Conservation (phyloP, 352 stramenopile genomes). For the Phytophthora melonis region DNA sequence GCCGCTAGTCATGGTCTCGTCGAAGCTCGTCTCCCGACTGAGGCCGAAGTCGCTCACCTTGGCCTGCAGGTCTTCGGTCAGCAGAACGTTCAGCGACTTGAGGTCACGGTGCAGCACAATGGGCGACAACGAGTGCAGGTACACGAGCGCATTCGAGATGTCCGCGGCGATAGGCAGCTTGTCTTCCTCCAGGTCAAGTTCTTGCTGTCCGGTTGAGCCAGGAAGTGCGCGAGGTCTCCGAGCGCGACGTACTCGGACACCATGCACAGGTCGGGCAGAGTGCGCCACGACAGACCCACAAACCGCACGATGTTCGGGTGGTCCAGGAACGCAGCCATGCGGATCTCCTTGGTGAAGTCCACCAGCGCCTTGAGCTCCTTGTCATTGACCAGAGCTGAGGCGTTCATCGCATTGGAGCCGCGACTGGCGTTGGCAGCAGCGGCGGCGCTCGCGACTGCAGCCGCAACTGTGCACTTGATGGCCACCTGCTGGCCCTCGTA, state of each 20-base stretch:
- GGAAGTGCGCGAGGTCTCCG: slow-evolving; percentile 48
- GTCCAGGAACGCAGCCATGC: slow-evolving; percentile 54
- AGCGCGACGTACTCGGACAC: slow-evolving; percentile 52
- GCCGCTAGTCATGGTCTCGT: slow-evolving; percentile 54
- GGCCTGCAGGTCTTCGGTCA: slow-evolving; percentile 49
- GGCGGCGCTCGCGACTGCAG: slow-evolving; percentile 17
- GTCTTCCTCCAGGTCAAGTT: slow-evolving; percentile 45
- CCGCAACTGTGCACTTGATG: slow-evolving; percentile 54
- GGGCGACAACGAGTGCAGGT: slow-evolving; percentile 60
- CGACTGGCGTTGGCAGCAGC: slow-evolving; percentile 19
- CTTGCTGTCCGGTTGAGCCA: slow-evolving; percentile 45
- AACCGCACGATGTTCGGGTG: slow-evolving; percentile 67
- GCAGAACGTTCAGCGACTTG: slow-evolving; percentile 59
- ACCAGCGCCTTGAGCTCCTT: slow-evolving; percentile 42
- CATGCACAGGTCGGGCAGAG: slow-evolving; percentile 56
- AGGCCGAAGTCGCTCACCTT: slow-evolving; percentile 66
- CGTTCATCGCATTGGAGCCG: slow-evolving; percentile 17
- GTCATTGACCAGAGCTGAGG: slow-evolving; percentile 31
- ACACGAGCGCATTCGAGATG: slow-evolving; percentile 60
- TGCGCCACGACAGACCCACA: slow-evolving; percentile 57
- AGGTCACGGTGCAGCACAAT: slow-evolving; percentile 57
- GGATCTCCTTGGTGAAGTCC: slow-evolving; percentile 60
- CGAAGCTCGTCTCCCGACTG: slow-evolving; percentile 43
- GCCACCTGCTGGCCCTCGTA: slow-evolving; percentile 59
- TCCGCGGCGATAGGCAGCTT: slow-evolving; percentile 54